phyloP scores from a whole-genome alignment of 768 basidiomycete genomes.

The Tylopilus sp. region DNA sequence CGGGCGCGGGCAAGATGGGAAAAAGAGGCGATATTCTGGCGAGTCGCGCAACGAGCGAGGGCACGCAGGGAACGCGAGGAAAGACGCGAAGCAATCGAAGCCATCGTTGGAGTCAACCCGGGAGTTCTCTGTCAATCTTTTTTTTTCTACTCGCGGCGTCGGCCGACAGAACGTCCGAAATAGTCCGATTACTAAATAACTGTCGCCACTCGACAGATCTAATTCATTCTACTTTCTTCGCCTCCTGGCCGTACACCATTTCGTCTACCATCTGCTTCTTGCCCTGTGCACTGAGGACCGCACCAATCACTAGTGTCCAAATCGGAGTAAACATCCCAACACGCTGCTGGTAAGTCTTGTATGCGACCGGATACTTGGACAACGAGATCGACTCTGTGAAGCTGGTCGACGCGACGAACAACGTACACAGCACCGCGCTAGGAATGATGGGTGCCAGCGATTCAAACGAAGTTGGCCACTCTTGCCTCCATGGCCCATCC shows the following conservation, averaged over 20 bases:
- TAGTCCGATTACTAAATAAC: slow-evolving; percentile 7
- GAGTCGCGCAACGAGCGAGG: slow-evolving; percentile 61
- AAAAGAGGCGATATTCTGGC: slow-evolving; percentile 51
- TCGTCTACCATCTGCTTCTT: slow-evolving; percentile 36
- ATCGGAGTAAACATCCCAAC: slow-evolving; percentile 77
- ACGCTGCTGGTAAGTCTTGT: slow-evolving; percentile 67
- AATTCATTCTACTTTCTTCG: slow-evolving; percentile 22
- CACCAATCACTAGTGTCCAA: slow-evolving; percentile 43
- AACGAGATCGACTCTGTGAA: slow-evolving; percentile 80
- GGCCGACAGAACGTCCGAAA: slow-evolving; percentile 16
- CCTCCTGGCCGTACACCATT: slow-evolving; percentile 41
- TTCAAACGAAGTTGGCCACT: slow-evolving; percentile 22
- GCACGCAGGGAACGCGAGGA: slow-evolving; percentile 63
- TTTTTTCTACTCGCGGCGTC: slow-evolving; percentile 12
- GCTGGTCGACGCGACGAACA: slow-evolving; percentile 75
- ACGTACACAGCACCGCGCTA: slow-evolving; percentile 55
- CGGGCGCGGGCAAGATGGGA: slow-evolving; percentile 58
- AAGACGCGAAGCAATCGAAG: slow-evolving; percentile 54
- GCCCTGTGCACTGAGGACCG: slow-evolving; percentile 37
- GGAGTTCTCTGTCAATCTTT: background rate
- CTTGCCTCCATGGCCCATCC: slow-evolving; percentile 24
- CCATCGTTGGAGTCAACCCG: slow-evolving; percentile 40
- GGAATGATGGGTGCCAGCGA: slow-evolving; percentile 45
- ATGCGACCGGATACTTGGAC: slow-evolving; percentile 69
- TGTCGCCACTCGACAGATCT: too few species aligned